These are phyloP conservation scores for Chytriomyces sp. DNA, from an alignment of 192 early-diverging fungal genomes.

Conservation along the genomic window DNA sequence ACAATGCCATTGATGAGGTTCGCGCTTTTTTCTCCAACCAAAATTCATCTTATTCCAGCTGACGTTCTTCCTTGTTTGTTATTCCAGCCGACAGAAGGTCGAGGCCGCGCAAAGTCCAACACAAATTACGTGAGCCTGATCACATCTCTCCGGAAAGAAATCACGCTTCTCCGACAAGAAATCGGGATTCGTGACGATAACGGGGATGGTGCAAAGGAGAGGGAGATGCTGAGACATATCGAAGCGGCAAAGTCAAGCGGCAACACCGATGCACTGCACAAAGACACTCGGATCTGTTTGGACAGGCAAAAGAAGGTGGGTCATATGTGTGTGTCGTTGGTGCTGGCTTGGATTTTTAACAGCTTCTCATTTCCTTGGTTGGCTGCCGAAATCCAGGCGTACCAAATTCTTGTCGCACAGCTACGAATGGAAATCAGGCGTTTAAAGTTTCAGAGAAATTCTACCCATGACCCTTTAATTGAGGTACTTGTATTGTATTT, in stretches of 20 bases:
- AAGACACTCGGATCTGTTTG: conserved; percentile 43
- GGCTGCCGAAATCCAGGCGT: conserved; percentile 37
- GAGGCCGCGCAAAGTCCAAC: background rate
- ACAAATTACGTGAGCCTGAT: conserved; percentile 30
- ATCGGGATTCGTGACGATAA: conserved; percentile 34
- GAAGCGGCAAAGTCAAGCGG: conserved; percentile 17
- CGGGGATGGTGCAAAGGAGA: conserved; percentile 13
- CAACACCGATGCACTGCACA: conserved; percentile 24
- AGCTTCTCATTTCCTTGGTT: no score
- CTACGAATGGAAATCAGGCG: conserved; percentile 49
- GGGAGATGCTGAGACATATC: conserved; percentile 8
- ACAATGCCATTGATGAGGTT: no score
- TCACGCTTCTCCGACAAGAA: conserved; percentile 24
- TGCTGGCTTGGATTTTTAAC: background rate
- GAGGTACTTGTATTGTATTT: conserved; percentile 23
- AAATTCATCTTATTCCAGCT: background rate
- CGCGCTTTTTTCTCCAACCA: no score
- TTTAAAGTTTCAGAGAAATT: conserved; percentile 52
- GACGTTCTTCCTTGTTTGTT: background rate
- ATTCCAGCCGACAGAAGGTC: background rate
- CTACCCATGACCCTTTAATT: conserved; percentile 51
- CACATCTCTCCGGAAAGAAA: conserved; percentile 30
- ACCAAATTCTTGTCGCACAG: conserved; percentile 54
- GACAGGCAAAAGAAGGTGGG: conserved; percentile 55
- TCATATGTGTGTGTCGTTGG: background rate